Base-by-base conservation (phyloP, 768 basidiomycete genomes). In the Boletus huronensis region DNA sequence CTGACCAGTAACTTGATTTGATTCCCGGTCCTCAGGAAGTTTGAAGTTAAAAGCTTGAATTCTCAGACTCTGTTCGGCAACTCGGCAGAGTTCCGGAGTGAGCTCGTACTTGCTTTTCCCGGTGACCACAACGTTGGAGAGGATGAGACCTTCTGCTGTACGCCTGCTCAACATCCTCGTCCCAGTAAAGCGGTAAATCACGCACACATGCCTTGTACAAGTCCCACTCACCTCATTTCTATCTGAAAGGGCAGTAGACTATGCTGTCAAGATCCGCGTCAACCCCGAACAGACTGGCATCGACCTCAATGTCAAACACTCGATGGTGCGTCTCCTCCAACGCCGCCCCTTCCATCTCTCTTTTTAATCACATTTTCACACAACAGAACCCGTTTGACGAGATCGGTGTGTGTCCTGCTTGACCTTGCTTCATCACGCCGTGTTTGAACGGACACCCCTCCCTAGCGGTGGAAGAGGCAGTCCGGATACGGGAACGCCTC, bases 211-310 rank as follows among this genome's bases (percentile, higher is more conserved):
- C 36, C 7, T 6, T 11, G 3, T 19, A n/a, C 16, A 16, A 26
- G 6, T 7, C 21, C 28, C 1, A 13, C 52, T 65, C 44, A 65
- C 21, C 10, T 44, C 5, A 19, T 26, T 16, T 52, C 11, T n/a
- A 8, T 42, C 3, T 13, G 21, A 48, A 38, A 97, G 92, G 58
- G 86, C 90, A 48, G 89, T 99, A 48, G 97, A 98, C 76, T 99
- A 91, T 84, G 89, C 93, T 4, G 93, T 96, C 74, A 98, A 98
- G 80, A 97, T 99, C 75, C 90, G 96, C 48, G 93, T 99, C 47
- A 96, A 96, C 69, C 83, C 93, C 6, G 85, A 89, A 60, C 93
- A 97, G 67, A 97, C 93, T 34, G 97, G 94, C 14, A 84, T 99
- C 39, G 96, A 99, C 77, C 87, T 90, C 52, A 93, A 88, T 71